Conservation (phyloP, 768 basidiomycete genomes). For the Dentipellis sp. region DNA sequence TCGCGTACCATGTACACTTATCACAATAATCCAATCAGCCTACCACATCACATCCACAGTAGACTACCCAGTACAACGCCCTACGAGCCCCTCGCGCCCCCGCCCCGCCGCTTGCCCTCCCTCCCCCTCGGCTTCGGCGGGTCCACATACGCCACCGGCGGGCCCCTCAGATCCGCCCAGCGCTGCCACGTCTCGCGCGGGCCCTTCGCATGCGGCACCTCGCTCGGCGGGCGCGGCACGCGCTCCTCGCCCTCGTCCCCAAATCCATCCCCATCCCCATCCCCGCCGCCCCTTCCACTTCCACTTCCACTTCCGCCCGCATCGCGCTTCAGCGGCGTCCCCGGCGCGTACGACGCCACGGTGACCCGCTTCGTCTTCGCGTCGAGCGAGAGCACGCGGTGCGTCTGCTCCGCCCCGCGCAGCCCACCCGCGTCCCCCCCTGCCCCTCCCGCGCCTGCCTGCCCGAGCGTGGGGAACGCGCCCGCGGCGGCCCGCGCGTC, state of each 20-base stretch:
- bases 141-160: slow-evolving; percentile 4
- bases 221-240: slow-evolving; percentile 4
- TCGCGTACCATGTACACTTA: too few species aligned
- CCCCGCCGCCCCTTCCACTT: too few species aligned
- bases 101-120: too few species aligned
- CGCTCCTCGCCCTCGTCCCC: neutral
- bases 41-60: too few species aligned
- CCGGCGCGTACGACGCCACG: neutral
- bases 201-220: slow-evolving; percentile 5
- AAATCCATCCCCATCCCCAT: too few species aligned
- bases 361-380: slow-evolving; percentile 1
- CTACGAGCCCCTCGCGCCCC: too few species aligned
- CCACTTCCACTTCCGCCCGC: neutral
- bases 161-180: slow-evolving; percentile 6
- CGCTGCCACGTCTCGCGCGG: slow-evolving; percentile 4
- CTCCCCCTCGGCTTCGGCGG: neutral
- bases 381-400: slow-evolving; percentile 6
- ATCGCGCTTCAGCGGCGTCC: neutral
- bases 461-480: slow-evolving; percentile 7
- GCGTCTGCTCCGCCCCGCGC: neutral
- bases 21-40: too few species aligned
- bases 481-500: slow-evolving; percentile 2
- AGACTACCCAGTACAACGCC: too few species aligned
- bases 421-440: neutral
- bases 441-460: neutral